These are phyloP conservation scores for Monosporozyma unispora DNA, from an alignment of 805 yeast genomes.

Conservation along the genomic window DNA sequence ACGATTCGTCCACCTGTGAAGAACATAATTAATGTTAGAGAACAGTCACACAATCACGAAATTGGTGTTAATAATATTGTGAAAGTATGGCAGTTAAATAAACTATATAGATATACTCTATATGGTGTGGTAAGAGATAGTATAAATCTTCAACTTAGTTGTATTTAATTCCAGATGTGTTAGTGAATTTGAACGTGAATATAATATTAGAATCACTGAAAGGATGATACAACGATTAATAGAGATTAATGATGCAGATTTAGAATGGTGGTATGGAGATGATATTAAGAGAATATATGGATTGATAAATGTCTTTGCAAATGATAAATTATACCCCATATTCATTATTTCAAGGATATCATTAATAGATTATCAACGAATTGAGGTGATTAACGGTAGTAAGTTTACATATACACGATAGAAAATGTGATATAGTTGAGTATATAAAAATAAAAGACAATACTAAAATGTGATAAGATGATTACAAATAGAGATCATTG, in stretches of 20 bases:
- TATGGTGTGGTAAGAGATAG: neutral
- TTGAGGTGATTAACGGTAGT: neutral
- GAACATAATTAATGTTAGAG: neutral
- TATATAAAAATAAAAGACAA: no score
- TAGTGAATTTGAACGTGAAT: neutral
- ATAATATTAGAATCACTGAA: neutral
- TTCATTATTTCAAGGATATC: neutral
- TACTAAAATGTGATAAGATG: no score
- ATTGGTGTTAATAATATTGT: neutral
- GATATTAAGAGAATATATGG: neutral
- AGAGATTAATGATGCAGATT: neutral
- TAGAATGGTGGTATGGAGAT: neutral
- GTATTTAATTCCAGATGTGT: neutral
- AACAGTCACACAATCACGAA: neutral
- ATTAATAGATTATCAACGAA: neutral
- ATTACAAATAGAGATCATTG: no score
- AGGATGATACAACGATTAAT: neutral
- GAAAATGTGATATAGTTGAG: no score
- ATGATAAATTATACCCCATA: neutral
- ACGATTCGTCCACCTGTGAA: neutral
- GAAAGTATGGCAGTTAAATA: neutral
- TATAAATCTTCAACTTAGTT: neutral
- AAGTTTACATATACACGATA: neutral
- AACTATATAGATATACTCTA: neutral
- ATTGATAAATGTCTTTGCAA: neutral